A percentile compares a stretch with the other conserved stretches of the same genome.
These are phyloP conservation scores for Lepidium africanum DNA, from an alignment of 345 rosid genomes.

Conservation along the genomic window DNA sequence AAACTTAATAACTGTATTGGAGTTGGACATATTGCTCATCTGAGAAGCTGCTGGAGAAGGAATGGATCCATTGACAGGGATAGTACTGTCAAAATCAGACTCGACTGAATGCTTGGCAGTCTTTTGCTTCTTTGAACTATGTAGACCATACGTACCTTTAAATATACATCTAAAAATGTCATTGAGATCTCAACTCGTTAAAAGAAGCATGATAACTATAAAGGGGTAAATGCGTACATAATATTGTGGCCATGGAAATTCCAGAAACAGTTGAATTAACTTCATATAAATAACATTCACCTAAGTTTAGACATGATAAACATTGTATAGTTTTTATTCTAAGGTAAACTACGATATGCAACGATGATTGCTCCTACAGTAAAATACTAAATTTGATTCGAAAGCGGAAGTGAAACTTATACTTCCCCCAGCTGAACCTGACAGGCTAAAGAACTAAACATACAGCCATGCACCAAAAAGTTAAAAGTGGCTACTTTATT, in stretches of 20 bases:
- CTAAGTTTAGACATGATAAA: background rate
- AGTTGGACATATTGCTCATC: constrained; percentile 88
- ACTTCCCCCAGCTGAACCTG: background rate
- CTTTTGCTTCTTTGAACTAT: constrained; percentile 67
- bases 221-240: background rate
- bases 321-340: background rate
- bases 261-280: background rate
- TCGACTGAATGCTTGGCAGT: constrained; percentile 51
- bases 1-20: constrained; percentile 54
- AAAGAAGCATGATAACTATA: background rate
- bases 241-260: background rate
- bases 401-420: constrained; percentile 8
- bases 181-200: background rate
- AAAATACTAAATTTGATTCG: background rate
- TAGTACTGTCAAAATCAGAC: constrained; percentile 42
- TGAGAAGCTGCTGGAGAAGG: constrained; percentile 86
- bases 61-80: constrained; percentile 43
- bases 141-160: constrained; percentile 64
- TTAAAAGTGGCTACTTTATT: constrained; percentile 35
- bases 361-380: background rate
- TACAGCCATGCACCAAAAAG: constrained; percentile 5
- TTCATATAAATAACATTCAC: background rate
- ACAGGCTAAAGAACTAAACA: background rate
- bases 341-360: background rate
- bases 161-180: constrained; percentile 18